Base-by-base conservation (phyloP, 352 stramenopile species). In the Phytopythium vexans region DNA sequence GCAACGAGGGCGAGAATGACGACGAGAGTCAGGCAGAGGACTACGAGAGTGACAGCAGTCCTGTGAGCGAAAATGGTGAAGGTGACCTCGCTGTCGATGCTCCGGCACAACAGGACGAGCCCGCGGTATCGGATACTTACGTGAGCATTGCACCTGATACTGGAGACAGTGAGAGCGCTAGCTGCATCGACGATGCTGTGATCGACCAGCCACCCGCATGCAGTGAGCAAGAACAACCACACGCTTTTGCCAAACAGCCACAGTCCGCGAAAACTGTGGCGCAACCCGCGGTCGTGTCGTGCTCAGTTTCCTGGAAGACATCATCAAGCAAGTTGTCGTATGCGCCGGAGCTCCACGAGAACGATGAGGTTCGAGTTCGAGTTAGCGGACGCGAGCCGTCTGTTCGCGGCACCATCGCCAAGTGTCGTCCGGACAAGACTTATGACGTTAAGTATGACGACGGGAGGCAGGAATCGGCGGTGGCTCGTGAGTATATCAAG, bases 361-460 rank as follows among this genome's bases (percentile, higher is more conserved):
- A 57, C 8, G 52, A 70, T 39, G 38, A 27, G 3, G 57, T 70
- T 12, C 31, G 66, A 16, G 62, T 60, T 16, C 52, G 41, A 1
- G 56, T 57, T 52, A 56, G 58, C 37, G 52, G 52, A 10, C 49
- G 51, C 4, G 38, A 52, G 7, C 27, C 54, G 3, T 59, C 55
- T 31, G 34, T 62, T 9, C 44, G 43, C 6, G 52, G 56, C 33
- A 16, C 48, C 35, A 54, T 70, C 10, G 37, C 41, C 16, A 44
- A 54, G 42, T 57, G 52, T 15, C 56, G 60, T 49, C 12, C 33
- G 8, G 37, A 46, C 15, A 61, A 60, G 10, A 34, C 33, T 21
- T 71, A 60, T 36, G 64, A 72, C 21, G 31, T 77, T 1, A 8
- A 46, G 1, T 68, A 74, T 35, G 55, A 70, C 34, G 66, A 74